phyloP scores from a whole-genome alignment of 2,329 filamentous ascomycete species.

The Penicillium sp. region DNA sequence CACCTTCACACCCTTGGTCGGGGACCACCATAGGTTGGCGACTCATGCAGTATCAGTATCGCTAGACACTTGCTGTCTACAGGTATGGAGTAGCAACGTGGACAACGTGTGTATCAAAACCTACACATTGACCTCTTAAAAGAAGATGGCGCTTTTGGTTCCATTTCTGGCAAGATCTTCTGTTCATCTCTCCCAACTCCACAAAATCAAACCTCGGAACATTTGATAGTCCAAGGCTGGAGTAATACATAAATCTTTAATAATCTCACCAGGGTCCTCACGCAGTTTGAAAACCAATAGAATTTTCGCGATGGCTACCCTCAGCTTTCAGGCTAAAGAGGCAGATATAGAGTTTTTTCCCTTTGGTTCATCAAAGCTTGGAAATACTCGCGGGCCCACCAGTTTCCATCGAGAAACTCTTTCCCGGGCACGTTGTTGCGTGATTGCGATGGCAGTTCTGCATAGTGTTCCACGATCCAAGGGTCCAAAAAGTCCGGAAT shows the following conservation, averaged over 20 bases:
- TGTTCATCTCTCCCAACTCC: constrained; percentile 7
- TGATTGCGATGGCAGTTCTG: constrained; percentile 2
- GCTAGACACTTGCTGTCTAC: not conserved
- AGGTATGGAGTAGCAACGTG: not conserved
- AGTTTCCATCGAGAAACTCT: not conserved
- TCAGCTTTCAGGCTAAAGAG: not conserved
- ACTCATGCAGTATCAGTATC: not conserved
- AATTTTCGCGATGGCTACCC: constrained; percentile 14
- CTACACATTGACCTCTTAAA: constrained; percentile 10
- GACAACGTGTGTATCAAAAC: constrained; percentile 12
- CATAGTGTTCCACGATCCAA: not conserved
- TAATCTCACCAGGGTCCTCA: not conserved
- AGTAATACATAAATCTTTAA: too few species aligned
- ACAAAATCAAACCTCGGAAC: not conserved
- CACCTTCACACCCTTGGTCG: too few species aligned
- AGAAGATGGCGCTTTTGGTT: constrained; percentile 1
- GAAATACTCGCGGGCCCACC: constrained; percentile 2
- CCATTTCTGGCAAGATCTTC: constrained; percentile 18
- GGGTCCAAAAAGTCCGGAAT: constrained; percentile 5
- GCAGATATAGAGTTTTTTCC: constrained; percentile 2
- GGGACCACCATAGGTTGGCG: too few species aligned
- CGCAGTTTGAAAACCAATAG: constrained; percentile 6
- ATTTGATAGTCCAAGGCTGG: not conserved
- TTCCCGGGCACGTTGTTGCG: not conserved
- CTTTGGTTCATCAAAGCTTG: constrained; percentile 3